Evolutionary conservation across 1,139 yeast species (phyloP), one percentile per base, ranked within the genome.

Genomic region (Yueomyces sp.): DNA sequence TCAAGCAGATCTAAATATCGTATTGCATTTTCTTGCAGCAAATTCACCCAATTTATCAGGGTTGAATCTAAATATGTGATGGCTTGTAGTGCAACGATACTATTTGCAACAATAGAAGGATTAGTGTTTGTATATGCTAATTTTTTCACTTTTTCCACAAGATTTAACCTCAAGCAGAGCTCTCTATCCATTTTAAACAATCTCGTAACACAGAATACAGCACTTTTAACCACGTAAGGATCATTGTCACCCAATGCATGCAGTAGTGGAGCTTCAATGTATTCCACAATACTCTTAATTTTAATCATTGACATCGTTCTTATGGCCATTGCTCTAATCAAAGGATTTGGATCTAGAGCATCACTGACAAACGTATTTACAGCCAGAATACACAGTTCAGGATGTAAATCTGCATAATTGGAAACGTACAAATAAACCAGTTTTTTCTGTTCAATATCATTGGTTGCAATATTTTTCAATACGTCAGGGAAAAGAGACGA

Each of bases 261-360:
- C 51, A 79, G 78, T 49, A 91, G 69, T 0, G 98, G 98, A 30
- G 82, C 78, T 50, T 87, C 93, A 78, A 91, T 78, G 59, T 91
- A 91, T 59, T 89, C 97, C 37, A 87, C 85, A 79, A 91, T 89
- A 63, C 83, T 87, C 55, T 84, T 93, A 28, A 91, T 97, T 39
- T 97, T 69, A 43, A 91, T 87, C 66, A 97, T 91, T 1, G 98
- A 97, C 98, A 91, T 91, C 11, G 98, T 93, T 57, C 98, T 75
- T 47, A 91, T 89, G 0, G 98, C 97, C 62, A 91, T 73, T 0
- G 97, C 96, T 45, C 97, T 72, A 30, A 91, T 89, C 57, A 93
- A 71, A 1, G 98, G 98, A 58, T 93, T 91, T 38, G 96, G 95
- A 60, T 91, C 97, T 60, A 85, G 95, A 1, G 96, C 81, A 63